These are phyloP conservation scores for Thuidium tamariscinum DNA, from an alignment of 225 moss, liverwort and hornwort genomes.

Conservation along the genomic window DNA sequence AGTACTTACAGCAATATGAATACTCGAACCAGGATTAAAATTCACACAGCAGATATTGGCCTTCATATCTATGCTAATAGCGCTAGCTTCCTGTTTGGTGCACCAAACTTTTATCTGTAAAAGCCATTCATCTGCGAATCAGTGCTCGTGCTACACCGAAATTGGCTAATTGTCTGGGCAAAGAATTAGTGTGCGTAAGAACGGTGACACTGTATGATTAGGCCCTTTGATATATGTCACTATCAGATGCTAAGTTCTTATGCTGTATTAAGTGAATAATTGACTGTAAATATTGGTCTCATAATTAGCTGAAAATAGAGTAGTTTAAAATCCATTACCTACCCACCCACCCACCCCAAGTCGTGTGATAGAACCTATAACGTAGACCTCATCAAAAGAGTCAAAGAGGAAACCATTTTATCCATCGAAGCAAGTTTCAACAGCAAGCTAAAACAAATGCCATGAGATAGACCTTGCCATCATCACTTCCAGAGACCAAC, in stretches of 20 bases:
- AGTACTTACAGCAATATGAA: slow-evolving; percentile 70
- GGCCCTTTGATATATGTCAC: background rate
- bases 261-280: background rate
- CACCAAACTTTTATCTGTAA: slow-evolving; percentile 88
- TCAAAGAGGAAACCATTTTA: background rate
- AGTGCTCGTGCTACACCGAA: background rate
- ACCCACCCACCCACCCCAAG: too few relatives aligned
- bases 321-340: background rate
- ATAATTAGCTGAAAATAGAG: background rate
- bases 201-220: background rate
- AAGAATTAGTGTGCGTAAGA: background rate
- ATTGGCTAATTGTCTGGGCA: background rate
- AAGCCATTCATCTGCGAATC: background rate
- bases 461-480: slow-evolving; percentile 64
- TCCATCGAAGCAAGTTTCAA: background rate
- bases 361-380: background rate
- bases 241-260: background rate
- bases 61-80: slow-evolving; percentile 78
- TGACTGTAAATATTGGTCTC: background rate
- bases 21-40: slow-evolving; percentile 84
- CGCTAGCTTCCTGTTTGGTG: slow-evolving; percentile 75
- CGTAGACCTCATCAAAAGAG: background rate
- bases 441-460: background rate
- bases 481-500: slow-evolving; percentile 96
- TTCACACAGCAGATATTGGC: slow-evolving; percentile 95